These are phyloP conservation scores for Juglanconis oblonga DNA, from an alignment of 2,329 filamentous ascomycete genomes.

Conservation along the genomic window DNA sequence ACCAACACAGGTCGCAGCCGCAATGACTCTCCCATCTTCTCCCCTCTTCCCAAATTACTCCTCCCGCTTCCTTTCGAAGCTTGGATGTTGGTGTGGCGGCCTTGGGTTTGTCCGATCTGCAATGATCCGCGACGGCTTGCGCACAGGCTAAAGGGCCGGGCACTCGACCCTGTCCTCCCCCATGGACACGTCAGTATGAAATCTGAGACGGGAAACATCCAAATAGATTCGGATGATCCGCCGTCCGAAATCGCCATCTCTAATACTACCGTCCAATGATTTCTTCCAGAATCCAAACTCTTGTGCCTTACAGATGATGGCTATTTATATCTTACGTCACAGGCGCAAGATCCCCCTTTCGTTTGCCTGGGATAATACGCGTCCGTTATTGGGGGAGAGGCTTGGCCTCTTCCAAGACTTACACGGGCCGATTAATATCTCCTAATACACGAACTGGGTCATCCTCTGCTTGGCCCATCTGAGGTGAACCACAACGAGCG, in stretches of 20 bases:
- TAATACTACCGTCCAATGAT: background rate
- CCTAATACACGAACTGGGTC: no score
- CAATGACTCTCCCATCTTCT: no score
- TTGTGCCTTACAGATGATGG: background rate
- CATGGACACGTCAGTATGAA: background rate
- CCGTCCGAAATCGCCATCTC: slow-evolving; percentile 5
- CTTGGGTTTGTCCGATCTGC: slow-evolving; percentile 1
- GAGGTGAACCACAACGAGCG: no score
- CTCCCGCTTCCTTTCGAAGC: background rate
- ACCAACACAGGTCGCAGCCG: no score
- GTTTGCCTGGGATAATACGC: no score
- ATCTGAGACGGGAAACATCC: slow-evolving; percentile 7
- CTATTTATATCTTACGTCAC: background rate
- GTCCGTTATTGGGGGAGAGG: no score
- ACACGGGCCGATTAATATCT: no score
- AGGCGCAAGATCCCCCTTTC: background rate
- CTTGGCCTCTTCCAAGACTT: no score
- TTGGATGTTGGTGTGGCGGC: background rate
- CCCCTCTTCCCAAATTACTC: background rate
- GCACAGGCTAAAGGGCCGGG: background rate
- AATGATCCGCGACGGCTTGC: slow-evolving; percentile 2
- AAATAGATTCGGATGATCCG: slow-evolving; percentile 11
- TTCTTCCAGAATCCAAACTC: background rate
- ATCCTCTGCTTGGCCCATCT: no score
- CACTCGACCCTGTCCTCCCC: background rate